Evolutionary conservation across 306 rosid species (phyloP).

Genomic region (Vigna radiata): DNA sequence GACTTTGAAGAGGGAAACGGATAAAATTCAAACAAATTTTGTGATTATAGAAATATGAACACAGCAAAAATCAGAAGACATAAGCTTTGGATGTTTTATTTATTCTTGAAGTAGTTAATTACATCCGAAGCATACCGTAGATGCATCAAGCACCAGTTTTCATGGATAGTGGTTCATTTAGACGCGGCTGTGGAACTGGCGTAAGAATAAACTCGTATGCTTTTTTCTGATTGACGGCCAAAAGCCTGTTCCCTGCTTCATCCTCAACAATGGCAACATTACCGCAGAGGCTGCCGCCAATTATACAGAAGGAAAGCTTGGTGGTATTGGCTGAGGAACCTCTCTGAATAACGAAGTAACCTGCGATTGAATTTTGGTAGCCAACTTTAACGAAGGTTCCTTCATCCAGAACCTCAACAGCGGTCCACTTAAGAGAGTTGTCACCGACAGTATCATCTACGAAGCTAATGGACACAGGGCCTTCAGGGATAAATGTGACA

Average conservation of each 20-base stretch:
- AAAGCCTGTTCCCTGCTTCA: background rate
- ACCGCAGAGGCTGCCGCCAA: background rate
- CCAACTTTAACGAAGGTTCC: background rate
- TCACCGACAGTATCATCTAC: background rate
- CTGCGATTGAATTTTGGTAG: background rate
- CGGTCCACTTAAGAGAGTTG: background rate
- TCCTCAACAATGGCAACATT: background rate
- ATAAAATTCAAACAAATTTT: no score
- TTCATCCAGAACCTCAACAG: background rate
- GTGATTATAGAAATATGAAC: no score
- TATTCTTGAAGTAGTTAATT: no score
- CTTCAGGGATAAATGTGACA: fast-evolving
- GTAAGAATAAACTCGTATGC: background rate
- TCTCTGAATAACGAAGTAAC: background rate
- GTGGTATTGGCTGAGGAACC: background rate
- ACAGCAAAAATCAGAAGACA: no score
- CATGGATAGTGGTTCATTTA: no score
- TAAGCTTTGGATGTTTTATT: no score
- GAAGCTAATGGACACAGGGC: background rate
- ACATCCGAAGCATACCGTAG: no score
- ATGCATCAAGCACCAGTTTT: no score
- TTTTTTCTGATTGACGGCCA: background rate
- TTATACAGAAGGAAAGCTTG: background rate
- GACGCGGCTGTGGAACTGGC: background rate
- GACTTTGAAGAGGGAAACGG: no score